Evolutionary conservation across 2,329 filamentous ascomycete species (phyloP).

Genomic region (Penicillium italicum): DNA sequence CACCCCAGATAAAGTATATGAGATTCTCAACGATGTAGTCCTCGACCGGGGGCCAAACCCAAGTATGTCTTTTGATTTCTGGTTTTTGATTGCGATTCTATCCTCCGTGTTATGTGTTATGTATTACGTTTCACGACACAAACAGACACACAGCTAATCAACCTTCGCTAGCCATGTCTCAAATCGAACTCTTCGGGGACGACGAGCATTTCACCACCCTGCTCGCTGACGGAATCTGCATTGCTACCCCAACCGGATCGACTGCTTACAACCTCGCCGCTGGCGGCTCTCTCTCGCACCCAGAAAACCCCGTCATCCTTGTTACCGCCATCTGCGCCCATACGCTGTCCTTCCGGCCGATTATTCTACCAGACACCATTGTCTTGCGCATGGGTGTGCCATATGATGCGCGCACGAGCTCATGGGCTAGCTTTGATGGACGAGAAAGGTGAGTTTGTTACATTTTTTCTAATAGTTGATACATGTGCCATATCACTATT

Average conservation of each 20-base stretch:
- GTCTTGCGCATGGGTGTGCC: slow-evolving; percentile 91
- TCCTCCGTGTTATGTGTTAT: background rate
- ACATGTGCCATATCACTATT: background rate
- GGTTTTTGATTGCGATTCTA: slow-evolving; percentile 16
- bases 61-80: slow-evolving; percentile 57
- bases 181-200: slow-evolving; percentile 87
- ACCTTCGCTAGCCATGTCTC: slow-evolving; percentile 68
- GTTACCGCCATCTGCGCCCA: slow-evolving; percentile 93
- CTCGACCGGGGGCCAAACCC: slow-evolving; percentile 90
- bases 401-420: slow-evolving; percentile 81
- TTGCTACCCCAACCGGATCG: slow-evolving; percentile 89
- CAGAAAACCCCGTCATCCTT: slow-evolving; percentile 93
- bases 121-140: background rate
- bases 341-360: slow-evolving; percentile 91
- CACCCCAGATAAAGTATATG: slow-evolving; percentile 74
- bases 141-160: slow-evolving; percentile 12
- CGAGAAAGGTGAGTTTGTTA: slow-evolving; percentile 62
- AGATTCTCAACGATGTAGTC: slow-evolving; percentile 96
- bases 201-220: slow-evolving; percentile 94
- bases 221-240: slow-evolving; percentile 86
- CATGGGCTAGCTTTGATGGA: slow-evolving; percentile 98
- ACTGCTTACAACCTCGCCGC: slow-evolving; percentile 95
- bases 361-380: slow-evolving; percentile 93
- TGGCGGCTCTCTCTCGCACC: slow-evolving; percentile 91
- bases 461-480: too few species aligned